Base-by-base conservation (phyloP, 805 yeast genomes). In the Debaryomyces maramus region DNA sequence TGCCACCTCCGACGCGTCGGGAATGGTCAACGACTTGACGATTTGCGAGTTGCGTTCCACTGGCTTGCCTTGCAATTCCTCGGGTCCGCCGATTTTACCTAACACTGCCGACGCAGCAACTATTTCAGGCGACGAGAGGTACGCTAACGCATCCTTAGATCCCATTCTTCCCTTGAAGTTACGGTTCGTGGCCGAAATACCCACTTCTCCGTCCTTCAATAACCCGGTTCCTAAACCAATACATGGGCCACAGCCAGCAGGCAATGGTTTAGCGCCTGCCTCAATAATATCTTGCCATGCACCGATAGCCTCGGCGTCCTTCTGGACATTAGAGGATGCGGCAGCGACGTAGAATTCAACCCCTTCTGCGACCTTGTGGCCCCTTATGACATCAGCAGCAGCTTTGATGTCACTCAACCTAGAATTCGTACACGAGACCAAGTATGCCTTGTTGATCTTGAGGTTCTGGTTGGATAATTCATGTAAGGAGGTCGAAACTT, bases 121-220 rank as follows among this genome's bases (percentile, higher is more conserved):
- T 18, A 93, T 96, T 49, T 90, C 97, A 4, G 99, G 99, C 1
- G 97, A 89, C 0, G 97, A 97, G 49, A 93, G 77, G 63, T 85
- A 93, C 0, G 99, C 99, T 45, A 89, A 71, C 0, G 99, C 99
- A 54, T 93, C 97, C 52, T 85, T 85, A 6, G 96, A 85, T 6
- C 99, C 99, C 99, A 93, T 93, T 70, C 99, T 82, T 46, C 99
- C 99, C 70, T 93, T 93, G 78, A 93, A 93, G 69, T 93, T 93
- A 72, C 99, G 82, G 73, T 93, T 93, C 6, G 99, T 93, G 43
- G 99, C 99, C 48, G 96, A 87, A 55, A 93, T 93, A 49, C 99
- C 99, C 43, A 93, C 95, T 65, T 93, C 98, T 32, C 99, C 99
- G 24, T 88, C 91, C 65, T 93, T 83, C 51, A 93, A 72, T 48